Percentiles rank a stretch among this genome's conserved stretches.
These are phyloP conservation scores for Pyricularia sp. DNA, from an alignment of 2,329 filamentous ascomycete species.

Conservation along the genomic window DNA sequence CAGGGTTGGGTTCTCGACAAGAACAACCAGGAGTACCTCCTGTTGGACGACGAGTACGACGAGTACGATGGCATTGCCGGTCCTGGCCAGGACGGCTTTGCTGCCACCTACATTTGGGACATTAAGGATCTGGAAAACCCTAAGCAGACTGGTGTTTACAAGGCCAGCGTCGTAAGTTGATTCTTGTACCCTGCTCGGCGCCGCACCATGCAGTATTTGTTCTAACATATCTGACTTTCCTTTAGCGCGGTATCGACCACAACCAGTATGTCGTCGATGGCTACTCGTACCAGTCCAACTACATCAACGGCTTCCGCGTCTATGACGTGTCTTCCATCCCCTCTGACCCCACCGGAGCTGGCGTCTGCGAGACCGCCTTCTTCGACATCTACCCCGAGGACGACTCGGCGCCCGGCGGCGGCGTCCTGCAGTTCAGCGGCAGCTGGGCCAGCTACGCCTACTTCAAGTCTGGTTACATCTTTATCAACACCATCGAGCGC, in stretches of 20 bases:
- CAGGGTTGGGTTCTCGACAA: slow-evolving; percentile 43
- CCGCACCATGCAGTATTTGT: not conserved
- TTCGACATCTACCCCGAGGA: slow-evolving; percentile 40
- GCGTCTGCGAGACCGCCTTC: slow-evolving; percentile 32
- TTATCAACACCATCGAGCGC: slow-evolving; percentile 39
- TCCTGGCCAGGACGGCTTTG: slow-evolving; percentile 19
- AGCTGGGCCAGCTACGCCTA: slow-evolving; percentile 35
- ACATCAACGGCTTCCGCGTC: slow-evolving; percentile 30
- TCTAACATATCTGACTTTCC: not conserved
- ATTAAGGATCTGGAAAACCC: slow-evolving; percentile 30
- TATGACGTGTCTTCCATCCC: slow-evolving; percentile 22
- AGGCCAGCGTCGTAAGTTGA: slow-evolving; percentile 10
- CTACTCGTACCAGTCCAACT: slow-evolving; percentile 34
- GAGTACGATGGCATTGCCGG: slow-evolving; percentile 29
- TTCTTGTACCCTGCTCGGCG: slow-evolving; percentile 11
- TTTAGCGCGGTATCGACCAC: slow-evolving; percentile 29
- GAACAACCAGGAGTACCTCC: slow-evolving; percentile 31
- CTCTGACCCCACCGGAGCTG: slow-evolving; percentile 24
- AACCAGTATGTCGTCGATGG: slow-evolving; percentile 34
- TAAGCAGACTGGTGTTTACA: slow-evolving; percentile 30
- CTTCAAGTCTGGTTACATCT: slow-evolving; percentile 25
- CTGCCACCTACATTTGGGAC: slow-evolving; percentile 40
- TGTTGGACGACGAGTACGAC: slow-evolving; percentile 43
- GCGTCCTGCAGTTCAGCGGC: slow-evolving; percentile 26
- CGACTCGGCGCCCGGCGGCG: slow-evolving; percentile 25